Conservation (phyloP, 345 rosid species). For the Eucalyptus viminalis region DNA sequence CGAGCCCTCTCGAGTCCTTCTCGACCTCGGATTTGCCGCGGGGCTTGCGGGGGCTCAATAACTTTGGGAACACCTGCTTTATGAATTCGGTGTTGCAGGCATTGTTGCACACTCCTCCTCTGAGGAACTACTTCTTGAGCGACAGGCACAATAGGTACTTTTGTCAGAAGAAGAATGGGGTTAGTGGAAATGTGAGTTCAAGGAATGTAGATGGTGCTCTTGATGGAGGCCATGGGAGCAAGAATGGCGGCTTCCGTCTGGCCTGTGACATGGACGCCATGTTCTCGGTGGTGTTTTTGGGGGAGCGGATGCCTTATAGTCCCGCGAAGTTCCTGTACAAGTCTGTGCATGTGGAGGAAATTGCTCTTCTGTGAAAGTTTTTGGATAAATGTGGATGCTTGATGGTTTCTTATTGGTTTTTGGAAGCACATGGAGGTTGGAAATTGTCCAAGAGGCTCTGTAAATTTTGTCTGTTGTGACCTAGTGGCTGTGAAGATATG, state of each 20-base stretch:
- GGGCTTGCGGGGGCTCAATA: constrained; percentile 76
- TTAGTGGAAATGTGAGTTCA: neutral
- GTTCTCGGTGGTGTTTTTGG: constrained; percentile 55
- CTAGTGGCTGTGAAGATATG: neutral
- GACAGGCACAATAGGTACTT: constrained; percentile 58
- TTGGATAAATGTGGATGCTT: neutral
- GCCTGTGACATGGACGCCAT: constrained; percentile 61
- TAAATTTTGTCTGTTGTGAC: neutral
- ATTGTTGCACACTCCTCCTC: constrained; percentile 73
- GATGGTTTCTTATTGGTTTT: neutral
- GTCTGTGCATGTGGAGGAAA: constrained; percentile 15
- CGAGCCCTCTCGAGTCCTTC: constrained; percentile 32
- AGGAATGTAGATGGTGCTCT: constrained; percentile 25
- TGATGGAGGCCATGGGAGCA: constrained; percentile 53
- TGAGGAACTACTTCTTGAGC: constrained; percentile 62
- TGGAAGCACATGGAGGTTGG: neutral
- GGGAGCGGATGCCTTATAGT: constrained; percentile 61
- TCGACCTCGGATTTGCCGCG: constrained; percentile 41
- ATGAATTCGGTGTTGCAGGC: constrained; percentile 94
- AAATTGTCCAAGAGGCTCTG: neutral
- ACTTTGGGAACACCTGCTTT: constrained; percentile 77
- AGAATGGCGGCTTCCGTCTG: constrained; percentile 37
- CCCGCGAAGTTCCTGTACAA: constrained; percentile 87
- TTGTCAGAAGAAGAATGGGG: constrained; percentile 31
- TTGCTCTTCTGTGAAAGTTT: neutral